Percentiles rank a stretch among this genome's conserved stretches.
Conservation (phyloP, 129 eudicot genomes). For the Heracleum sosnowskyi region DNA sequence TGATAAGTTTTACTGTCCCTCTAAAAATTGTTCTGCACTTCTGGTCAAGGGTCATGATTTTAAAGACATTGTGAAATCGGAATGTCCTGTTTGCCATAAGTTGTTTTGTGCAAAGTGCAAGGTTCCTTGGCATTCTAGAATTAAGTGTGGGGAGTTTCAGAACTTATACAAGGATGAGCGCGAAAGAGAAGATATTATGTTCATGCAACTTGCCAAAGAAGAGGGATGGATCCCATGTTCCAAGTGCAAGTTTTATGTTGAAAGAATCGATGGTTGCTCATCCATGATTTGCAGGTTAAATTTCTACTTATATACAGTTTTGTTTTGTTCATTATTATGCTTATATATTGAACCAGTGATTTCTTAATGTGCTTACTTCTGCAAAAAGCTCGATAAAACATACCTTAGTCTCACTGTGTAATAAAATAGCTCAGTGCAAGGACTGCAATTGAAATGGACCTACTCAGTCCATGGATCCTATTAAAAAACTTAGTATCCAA, state of each 20-base stretch:
- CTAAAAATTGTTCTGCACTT: not conserved
- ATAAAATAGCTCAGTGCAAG: no score
- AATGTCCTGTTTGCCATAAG: not conserved
- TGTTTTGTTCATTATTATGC: not conserved
- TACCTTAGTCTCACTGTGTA: not conserved
- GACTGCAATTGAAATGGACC: not conserved
- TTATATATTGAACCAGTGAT: not conserved
- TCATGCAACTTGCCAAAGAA: not conserved
- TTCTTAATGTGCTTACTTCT: not conserved
- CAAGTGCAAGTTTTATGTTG: not conserved
- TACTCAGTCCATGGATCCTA: no score
- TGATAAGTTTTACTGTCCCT: not conserved
- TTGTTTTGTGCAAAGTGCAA: not conserved
- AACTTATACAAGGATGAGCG: not conserved
- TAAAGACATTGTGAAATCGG: not conserved
- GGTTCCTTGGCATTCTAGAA: not conserved
- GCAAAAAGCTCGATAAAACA: no score
- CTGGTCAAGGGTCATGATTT: not conserved
- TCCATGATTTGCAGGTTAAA: not conserved
- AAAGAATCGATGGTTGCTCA: not conserved
- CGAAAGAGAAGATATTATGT: not conserved
- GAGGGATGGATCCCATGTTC: not conserved
- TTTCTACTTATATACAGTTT: not conserved
- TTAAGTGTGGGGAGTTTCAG: not conserved
- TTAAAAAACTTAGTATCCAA: no score